Percentiles rank a stretch among this genome's conserved stretches.
These are phyloP conservation scores for Didymella exigua DNA, from an alignment of 2,329 filamentous ascomycete species.

Conservation along the genomic window DNA sequence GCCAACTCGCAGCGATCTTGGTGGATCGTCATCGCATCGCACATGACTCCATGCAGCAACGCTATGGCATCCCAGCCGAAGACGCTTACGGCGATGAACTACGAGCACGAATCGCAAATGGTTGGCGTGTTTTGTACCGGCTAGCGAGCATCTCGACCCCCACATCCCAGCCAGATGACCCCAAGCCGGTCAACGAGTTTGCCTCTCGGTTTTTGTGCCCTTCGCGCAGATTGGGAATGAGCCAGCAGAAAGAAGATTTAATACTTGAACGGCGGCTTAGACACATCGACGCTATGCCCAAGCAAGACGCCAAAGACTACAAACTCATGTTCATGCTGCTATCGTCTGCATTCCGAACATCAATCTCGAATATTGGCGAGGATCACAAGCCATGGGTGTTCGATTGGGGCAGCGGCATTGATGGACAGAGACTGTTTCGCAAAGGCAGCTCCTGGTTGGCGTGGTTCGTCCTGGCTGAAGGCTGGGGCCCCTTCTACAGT, in stretches of 20 bases:
- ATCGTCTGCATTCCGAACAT: conserved; percentile 35
- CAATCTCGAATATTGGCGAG: conserved; percentile 30
- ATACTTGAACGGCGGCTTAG: conserved; percentile 28
- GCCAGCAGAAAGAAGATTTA: conserved; percentile 27
- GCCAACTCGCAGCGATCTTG: conserved; percentile 37
- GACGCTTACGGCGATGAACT: conserved; percentile 37
- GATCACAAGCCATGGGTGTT: conserved; percentile 37
- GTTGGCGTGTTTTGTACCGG: conserved; percentile 34
- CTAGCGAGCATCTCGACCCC: conserved; percentile 36
- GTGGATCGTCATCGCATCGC: conserved; percentile 37
- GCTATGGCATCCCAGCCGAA: conserved; percentile 39
- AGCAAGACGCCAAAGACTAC: conserved; percentile 34
- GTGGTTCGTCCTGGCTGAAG: conserved; percentile 42
- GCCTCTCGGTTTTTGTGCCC: conserved; percentile 22
- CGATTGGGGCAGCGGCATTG: conserved; percentile 36
- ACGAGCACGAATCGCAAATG: conserved; percentile 35
- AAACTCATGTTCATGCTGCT: conserved; percentile 41
- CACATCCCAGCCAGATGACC: conserved; percentile 14
- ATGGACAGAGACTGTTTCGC: conserved; percentile 31
- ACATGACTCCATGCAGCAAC: conserved; percentile 22
- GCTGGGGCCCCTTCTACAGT: conserved; percentile 39
- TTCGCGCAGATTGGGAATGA: conserved; percentile 25
- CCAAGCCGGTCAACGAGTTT: conserved; percentile 19
- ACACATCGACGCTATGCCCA: conserved; percentile 27
- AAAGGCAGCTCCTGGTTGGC: conserved; percentile 40